These are phyloP conservation scores for Rhizoctonia solani DNA, from an alignment of 1,284 basidiomycete genomes.

Conservation along the genomic window DNA sequence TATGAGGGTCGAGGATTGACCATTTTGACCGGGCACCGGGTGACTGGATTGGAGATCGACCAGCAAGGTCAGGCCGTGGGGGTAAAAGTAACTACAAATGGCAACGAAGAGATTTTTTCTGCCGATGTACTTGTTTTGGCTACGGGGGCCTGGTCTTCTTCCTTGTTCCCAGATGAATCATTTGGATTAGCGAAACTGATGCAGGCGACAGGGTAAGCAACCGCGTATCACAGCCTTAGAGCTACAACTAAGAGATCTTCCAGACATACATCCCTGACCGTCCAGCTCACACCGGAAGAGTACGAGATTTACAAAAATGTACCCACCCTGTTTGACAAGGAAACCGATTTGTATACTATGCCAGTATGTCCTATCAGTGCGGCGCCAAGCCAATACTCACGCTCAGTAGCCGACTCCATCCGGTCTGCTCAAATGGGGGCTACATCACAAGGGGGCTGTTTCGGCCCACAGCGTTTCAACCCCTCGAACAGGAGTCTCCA, in stretches of 20 bases:
- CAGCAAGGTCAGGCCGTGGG: constrained; percentile 56
- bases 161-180: constrained; percentile 59
- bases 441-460: constrained; percentile 31
- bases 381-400: no score
- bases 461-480: constrained; percentile 20
- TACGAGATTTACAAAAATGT: constrained; percentile 60
- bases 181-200: constrained; percentile 53
- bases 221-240: not conserved
- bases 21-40: constrained; percentile 38
- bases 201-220: constrained; percentile 68
- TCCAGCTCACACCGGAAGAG: constrained; percentile 75
- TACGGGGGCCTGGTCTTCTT: constrained; percentile 82
- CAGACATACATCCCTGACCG: constrained; percentile 76
- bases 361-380: constrained; percentile 74
- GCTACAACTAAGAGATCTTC: not conserved
- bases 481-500: constrained; percentile 20
- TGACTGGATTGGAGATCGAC: constrained; percentile 32
- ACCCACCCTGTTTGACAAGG: constrained; percentile 75
- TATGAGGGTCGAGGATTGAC: constrained; percentile 57
- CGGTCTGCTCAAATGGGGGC: constrained; percentile 71
- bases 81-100: constrained; percentile 62
- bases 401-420: constrained; percentile 64
- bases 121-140: constrained; percentile 68
- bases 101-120: constrained; percentile 44
- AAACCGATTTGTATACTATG: constrained; percentile 72